Evolutionary conservation across 139 green algal genomes (phyloP).

Genomic region (Bryopsis sp.): DNA sequence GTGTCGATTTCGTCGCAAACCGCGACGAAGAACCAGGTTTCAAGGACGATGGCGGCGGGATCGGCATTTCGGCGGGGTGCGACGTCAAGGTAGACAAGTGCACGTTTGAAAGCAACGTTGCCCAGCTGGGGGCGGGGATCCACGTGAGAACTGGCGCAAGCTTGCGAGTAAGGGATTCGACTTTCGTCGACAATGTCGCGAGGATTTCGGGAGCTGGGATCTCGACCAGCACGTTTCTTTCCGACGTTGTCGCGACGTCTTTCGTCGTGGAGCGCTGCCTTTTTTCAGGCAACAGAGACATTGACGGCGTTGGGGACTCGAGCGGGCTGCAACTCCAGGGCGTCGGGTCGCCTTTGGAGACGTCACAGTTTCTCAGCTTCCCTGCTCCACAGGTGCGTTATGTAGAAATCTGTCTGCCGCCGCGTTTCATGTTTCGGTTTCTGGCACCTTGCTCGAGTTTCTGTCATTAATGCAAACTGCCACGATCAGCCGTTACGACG

Average conservation of each 20-base stretch:
- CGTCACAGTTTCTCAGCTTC: conserved; percentile 8
- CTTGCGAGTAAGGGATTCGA: neutral
- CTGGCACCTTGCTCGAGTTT: too few species aligned
- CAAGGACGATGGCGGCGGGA: neutral
- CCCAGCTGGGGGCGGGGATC: neutral
- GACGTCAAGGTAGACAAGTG: neutral
- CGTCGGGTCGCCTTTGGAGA: conserved; percentile 10
- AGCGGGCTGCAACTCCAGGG: neutral
- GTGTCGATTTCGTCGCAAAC: conserved; percentile 5
- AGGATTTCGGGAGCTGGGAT: neutral
- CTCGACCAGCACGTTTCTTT: neutral
- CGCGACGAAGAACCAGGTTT: too few species aligned
- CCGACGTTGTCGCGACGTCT: neutral
- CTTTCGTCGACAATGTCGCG: neutral
- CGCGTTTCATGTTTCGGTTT: too few species aligned
- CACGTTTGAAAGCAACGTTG: conserved; percentile 4
- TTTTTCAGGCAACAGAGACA: neutral
- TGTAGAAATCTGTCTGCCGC: too few species aligned
- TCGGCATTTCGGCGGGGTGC: neutral
- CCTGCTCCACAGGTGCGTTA: neutral
- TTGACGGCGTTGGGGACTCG: neutral
- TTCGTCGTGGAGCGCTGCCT: neutral
- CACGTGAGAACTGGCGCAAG: neutral
- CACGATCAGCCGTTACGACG: too few species aligned
- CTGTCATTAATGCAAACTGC: too few species aligned